These are phyloP conservation scores for Potentilla sterilis DNA, from an alignment of 306 rosid species.

Conservation along the genomic window DNA sequence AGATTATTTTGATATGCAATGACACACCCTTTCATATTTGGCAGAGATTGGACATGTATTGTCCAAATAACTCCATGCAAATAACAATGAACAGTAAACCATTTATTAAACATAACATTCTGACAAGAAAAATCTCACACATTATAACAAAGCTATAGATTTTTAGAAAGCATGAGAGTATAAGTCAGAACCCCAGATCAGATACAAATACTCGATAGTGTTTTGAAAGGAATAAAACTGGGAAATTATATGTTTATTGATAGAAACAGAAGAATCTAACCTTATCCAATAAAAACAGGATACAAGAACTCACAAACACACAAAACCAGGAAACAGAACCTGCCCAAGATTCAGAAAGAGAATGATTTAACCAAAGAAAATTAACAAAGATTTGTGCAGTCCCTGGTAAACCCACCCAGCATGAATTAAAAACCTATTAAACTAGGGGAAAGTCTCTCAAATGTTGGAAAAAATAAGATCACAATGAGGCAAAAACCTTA, in stretches of 20 bases:
- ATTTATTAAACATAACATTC: not conserved
- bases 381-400: not conserved
- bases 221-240: not conserved
- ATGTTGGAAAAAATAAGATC: not conserved
- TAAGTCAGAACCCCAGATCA: not conserved
- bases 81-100: not conserved
- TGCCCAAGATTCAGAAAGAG: not conserved
- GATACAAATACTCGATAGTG: too few species aligned
- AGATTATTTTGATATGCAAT: conserved; percentile 9
- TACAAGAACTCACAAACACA: not conserved
- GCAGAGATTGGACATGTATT: not conserved
- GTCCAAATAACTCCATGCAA: not conserved
- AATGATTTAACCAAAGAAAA: not conserved
- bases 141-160: not conserved
- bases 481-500: not conserved
- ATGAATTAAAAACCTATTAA: not conserved
- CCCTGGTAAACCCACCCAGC: not conserved
- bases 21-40: not conserved
- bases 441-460: not conserved
- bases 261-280: not conserved
- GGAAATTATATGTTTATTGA: not conserved
- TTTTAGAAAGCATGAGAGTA: not conserved
- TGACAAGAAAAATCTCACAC: not conserved
- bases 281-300: not conserved
- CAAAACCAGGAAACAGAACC: not conserved